Evolutionary conservation across 1,284 basidiomycete genomes (phyloP).

Genomic region (Leccinum cinnamomeum): DNA sequence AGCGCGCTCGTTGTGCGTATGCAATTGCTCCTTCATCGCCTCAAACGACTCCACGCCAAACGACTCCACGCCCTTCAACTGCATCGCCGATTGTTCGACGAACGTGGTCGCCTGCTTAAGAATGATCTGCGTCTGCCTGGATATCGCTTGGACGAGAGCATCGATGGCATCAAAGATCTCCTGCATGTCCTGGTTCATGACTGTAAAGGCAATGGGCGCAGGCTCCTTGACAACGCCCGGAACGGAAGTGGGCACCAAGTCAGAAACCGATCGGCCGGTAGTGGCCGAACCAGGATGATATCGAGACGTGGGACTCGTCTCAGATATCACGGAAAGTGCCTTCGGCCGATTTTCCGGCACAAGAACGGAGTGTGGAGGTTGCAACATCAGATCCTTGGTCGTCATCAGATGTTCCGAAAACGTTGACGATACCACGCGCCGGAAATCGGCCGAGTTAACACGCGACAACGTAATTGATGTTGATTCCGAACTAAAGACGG

Average conservation of each 20-base stretch:
- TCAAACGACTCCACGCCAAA: slow-evolving; percentile 29
- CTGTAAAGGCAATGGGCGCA: slow-evolving; percentile 42
- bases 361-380: slow-evolving; percentile 36
- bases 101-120: slow-evolving; percentile 44
- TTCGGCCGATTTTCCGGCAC: slow-evolving; percentile 31
- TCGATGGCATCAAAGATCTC: slow-evolving; percentile 65
- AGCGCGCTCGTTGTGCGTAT: slow-evolving; percentile 55
- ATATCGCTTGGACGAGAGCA: slow-evolving; percentile 52
- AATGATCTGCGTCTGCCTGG: slow-evolving; percentile 35
- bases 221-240: slow-evolving; percentile 47
- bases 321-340: slow-evolving; percentile 31
- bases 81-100: slow-evolving; percentile 48
- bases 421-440: slow-evolving; percentile 27
- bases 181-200: slow-evolving; percentile 49
- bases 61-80: slow-evolving; percentile 27
- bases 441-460: slow-evolving; percentile 20
- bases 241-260: slow-evolving; percentile 31
- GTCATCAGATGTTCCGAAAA: slow-evolving; percentile 36
- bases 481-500: slow-evolving; percentile 43
- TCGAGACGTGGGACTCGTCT: slow-evolving; percentile 14
- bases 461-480: slow-evolving; percentile 28
- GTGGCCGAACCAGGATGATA: slow-evolving; percentile 8
- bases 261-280: slow-evolving; percentile 32
- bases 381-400: slow-evolving; percentile 42
- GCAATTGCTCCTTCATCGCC: slow-evolving; percentile 41